Percentiles rank a stretch among this genome's conserved stretches.
phyloP scores from a whole-genome alignment of 805 yeast genomes.

The Yamadazyma ubonensis region DNA sequence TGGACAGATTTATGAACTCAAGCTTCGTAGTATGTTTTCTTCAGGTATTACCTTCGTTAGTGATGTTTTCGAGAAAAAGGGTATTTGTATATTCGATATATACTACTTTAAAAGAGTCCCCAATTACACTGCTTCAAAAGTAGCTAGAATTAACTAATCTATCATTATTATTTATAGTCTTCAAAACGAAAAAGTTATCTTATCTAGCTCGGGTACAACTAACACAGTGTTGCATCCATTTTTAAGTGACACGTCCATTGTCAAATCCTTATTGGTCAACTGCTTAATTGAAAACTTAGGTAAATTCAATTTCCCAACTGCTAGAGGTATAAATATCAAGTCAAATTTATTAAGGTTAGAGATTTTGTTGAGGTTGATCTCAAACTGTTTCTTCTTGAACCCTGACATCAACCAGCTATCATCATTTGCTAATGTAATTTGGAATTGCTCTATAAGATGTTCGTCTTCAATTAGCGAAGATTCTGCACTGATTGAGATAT shows the following conservation, averaged over 20 bases:
- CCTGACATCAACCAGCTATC: constrained; percentile 88
- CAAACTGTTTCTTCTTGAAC: constrained; percentile 52
- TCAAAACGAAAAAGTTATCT: constrained; percentile 59
- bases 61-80: too few relatives aligned
- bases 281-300: constrained; percentile 55
- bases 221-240: constrained; percentile 69
- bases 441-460: constrained; percentile 29
- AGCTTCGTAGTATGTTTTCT: too few relatives aligned
- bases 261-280: constrained; percentile 46
- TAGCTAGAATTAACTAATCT: too few relatives aligned
- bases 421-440: constrained; percentile 48
- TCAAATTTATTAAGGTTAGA: constrained; percentile 20
- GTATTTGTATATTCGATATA: too few relatives aligned
- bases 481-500: constrained; percentile 21
- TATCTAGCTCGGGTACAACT: constrained; percentile 68
- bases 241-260: constrained; percentile 60
- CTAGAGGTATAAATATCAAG: constrained; percentile 67
- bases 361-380: constrained; percentile 22
- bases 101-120: too few relatives aligned
- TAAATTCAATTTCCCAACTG: constrained; percentile 66
- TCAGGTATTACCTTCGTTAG: too few relatives aligned
- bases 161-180: not conserved
- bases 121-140: too few relatives aligned
- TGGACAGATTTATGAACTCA: too few relatives aligned
- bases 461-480: constrained; percentile 20